Percentiles rank a stretch among this genome's conserved stretches.
Conservation (phyloP, 148 eudicot genomes). For the Amaranthus cruentus region DNA sequence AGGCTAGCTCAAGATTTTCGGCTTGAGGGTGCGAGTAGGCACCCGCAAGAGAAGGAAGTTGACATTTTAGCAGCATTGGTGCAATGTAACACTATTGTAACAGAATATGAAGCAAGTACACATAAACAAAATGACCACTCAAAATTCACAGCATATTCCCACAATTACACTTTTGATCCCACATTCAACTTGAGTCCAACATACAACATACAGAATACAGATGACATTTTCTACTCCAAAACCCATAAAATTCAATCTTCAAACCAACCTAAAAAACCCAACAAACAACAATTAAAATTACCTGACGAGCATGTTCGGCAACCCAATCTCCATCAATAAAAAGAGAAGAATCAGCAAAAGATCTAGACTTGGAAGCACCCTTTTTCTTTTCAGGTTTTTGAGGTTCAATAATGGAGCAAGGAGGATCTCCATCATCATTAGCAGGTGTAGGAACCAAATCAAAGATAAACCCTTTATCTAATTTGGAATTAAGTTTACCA, state of each 20-base stretch:
- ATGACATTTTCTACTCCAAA: not conserved
- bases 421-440: constrained; percentile 74
- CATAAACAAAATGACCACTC: not conserved
- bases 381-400: constrained; percentile 47
- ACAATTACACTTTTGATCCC: not conserved
- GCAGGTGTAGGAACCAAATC: constrained; percentile 76
- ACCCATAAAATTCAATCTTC: not conserved
- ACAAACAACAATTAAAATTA: constrained; percentile 7
- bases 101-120: not conserved
- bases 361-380: constrained; percentile 39
- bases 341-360: constrained; percentile 43
- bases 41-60: too few species aligned
- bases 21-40: too few species aligned
- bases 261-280: not conserved
- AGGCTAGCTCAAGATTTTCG: too few species aligned
- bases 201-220: not conserved
- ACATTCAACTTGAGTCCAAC: not conserved
- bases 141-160: not conserved
- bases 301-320: constrained; percentile 97
- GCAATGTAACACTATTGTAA: too few species aligned
- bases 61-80: too few species aligned
- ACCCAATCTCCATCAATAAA: constrained; percentile 78
- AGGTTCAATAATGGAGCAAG: constrained; percentile 47
- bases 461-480: constrained; percentile 71
- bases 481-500: constrained; percentile 58